These are phyloP conservation scores for Apocynum venetum DNA, from an alignment of 257 asterid genomes.

Conservation along the genomic window DNA sequence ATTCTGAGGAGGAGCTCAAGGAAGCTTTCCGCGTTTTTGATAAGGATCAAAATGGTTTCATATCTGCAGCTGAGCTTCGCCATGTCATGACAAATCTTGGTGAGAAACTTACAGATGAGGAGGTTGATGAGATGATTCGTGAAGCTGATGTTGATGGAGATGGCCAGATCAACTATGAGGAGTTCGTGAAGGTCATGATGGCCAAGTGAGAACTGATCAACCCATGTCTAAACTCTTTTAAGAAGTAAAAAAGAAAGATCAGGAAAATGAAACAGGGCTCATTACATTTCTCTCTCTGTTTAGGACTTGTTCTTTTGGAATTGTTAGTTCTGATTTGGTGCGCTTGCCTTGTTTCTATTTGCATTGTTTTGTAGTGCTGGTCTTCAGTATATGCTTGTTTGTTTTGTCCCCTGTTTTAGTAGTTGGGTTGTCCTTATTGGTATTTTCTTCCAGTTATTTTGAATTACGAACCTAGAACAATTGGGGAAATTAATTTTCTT, in stretches of 20 bases:
- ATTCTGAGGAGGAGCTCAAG: constrained; percentile 86
- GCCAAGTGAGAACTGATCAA: constrained; percentile 55
- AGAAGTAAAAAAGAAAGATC: constrained; percentile 13
- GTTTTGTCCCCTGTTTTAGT: constrained; percentile 18
- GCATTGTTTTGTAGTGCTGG: constrained; percentile 32
- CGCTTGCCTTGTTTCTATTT: constrained; percentile 24
- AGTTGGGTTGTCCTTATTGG: constrained; percentile 22
- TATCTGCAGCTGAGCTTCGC: constrained; percentile 87
- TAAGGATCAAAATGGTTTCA: constrained; percentile 85
- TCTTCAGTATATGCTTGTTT: constrained; percentile 31
- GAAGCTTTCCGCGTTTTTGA: constrained; percentile 89
- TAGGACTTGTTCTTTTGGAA: constrained; percentile 23
- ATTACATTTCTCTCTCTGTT: constrained; percentile 27
- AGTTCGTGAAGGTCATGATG: constrained; percentile 94
- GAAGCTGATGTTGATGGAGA: constrained; percentile 92
- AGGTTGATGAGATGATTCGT: constrained; percentile 90
- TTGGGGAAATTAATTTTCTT: constrained; percentile 18
- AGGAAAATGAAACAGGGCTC: constrained; percentile 25
- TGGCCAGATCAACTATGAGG: constrained; percentile 88
- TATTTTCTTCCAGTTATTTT: constrained; percentile 14
- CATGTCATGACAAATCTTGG: constrained; percentile 89
- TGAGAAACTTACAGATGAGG: constrained; percentile 86
- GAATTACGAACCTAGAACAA: constrained; percentile 23
- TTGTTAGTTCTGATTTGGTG: constrained; percentile 22
- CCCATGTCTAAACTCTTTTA: constrained; percentile 20